phyloP scores from a whole-genome alignment of 148 eudicot species.

The Camellia japonica region DNA sequence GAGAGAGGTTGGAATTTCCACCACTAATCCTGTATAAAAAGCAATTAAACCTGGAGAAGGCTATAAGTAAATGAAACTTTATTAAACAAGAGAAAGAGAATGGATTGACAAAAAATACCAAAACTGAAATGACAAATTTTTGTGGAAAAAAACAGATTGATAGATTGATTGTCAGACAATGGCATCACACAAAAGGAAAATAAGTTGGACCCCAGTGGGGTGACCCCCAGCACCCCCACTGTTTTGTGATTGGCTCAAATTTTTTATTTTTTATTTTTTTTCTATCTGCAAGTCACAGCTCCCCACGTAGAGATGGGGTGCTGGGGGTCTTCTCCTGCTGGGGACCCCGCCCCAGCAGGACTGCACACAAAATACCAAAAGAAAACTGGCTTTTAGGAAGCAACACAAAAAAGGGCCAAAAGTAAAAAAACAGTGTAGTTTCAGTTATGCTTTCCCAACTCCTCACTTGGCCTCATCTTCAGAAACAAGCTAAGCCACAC shows the following conservation, averaged over 20 bases:
- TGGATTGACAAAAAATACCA: constrained; percentile 8
- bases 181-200: neutral
- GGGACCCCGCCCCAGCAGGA: too few species aligned
- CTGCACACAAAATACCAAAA: neutral
- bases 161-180: constrained; percentile 1
- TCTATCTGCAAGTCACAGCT: too few species aligned
- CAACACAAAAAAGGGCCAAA: neutral
- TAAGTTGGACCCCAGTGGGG: too few species aligned
- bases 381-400: constrained; percentile 11
- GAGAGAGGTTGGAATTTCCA: too few species aligned
- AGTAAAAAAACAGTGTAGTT: neutral
- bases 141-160: neutral
- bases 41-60: too few species aligned
- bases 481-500: constrained; percentile 19
- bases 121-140: neutral
- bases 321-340: too few species aligned
- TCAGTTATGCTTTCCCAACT: constrained; percentile 17
- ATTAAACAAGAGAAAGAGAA: neutral
- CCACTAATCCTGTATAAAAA: too few species aligned
- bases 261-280: too few species aligned
- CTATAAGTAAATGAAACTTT: too few species aligned
- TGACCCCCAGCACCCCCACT: too few species aligned
- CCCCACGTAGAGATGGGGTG: too few species aligned
- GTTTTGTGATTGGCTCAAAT: too few species aligned
- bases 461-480: constrained; percentile 5